Evolutionary conservation across 805 yeast genomes (phyloP).

Genomic region (Candida rishiriensis): DNA sequence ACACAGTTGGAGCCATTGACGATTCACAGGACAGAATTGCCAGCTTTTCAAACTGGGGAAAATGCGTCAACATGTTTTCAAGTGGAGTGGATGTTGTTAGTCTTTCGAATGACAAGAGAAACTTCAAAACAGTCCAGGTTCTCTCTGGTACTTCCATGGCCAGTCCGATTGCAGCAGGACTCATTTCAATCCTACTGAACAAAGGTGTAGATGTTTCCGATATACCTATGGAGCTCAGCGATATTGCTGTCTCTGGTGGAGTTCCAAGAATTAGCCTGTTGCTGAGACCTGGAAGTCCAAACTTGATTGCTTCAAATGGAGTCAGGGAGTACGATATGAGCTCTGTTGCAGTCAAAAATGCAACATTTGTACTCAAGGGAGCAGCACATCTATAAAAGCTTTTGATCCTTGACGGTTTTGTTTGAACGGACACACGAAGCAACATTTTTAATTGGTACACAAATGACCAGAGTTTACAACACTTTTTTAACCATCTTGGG

Average conservation of each 20-base stretch:
- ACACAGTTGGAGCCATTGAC: constrained; percentile 87
- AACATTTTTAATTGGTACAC: too few relatives aligned
- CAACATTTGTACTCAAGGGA: neutral
- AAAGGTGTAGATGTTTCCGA: constrained; percentile 42
- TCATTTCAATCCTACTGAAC: constrained; percentile 51
- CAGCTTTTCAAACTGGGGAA: constrained; percentile 84
- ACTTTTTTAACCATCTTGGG: too few relatives aligned
- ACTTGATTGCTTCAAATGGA: constrained; percentile 41
- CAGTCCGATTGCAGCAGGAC: constrained; percentile 68
- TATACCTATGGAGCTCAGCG: constrained; percentile 39
- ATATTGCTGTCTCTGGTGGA: constrained; percentile 41
- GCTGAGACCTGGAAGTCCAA: constrained; percentile 54
- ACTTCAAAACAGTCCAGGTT: constrained; percentile 23
- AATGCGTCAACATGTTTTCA: constrained; percentile 84
- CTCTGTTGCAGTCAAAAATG: constrained; percentile 4
- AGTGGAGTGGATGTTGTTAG: constrained; percentile 71
- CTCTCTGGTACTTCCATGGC: constrained; percentile 83
- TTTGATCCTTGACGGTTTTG: too few relatives aligned
- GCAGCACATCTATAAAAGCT: too few relatives aligned
- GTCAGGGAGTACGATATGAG: constrained; percentile 19
- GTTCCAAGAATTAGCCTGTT: constrained; percentile 44
- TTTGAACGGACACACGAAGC: too few relatives aligned
- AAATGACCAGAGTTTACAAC: too few relatives aligned
- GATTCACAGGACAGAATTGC: constrained; percentile 70
- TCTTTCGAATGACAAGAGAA: constrained; percentile 34